phyloP scores from a whole-genome alignment of 2,329 filamentous ascomycete species.

The Tricladium varicosporioides region DNA sequence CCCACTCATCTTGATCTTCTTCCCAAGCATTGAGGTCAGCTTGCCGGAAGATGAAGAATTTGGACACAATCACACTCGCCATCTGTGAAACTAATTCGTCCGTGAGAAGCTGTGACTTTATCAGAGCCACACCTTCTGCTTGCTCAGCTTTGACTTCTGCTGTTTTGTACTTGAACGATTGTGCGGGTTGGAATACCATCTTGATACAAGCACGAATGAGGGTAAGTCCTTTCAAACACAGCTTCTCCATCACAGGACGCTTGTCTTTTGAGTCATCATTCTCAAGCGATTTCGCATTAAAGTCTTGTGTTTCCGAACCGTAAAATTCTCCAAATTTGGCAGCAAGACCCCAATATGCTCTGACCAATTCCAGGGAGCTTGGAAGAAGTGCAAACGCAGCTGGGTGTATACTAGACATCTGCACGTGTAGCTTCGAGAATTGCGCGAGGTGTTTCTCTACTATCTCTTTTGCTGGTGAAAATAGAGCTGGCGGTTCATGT shows the following conservation, averaged over 20 bases:
- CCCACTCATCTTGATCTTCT: conserved; percentile 94
- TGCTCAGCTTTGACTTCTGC: conserved; percentile 75
- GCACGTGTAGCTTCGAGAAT: conserved; percentile 85
- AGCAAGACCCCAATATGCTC: conserved; percentile 83
- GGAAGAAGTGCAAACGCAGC: conserved; percentile 81
- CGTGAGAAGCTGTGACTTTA: conserved; percentile 74
- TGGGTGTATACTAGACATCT: conserved; percentile 77
- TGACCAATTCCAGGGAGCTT: conserved; percentile 72
- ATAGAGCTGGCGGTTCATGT: conserved; percentile 52
- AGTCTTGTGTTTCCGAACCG: conserved; percentile 43
- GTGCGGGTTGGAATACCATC: conserved; percentile 77
- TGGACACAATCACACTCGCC: conserved; percentile 80
- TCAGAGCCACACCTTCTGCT: conserved; percentile 61
- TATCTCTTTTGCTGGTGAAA: conserved; percentile 52
- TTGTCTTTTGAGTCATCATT: conserved; percentile 48
- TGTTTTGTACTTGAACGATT: conserved; percentile 81
- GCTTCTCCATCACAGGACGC: conserved; percentile 69
- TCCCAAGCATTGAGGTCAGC: conserved; percentile 90
- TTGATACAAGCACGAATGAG: conserved; percentile 79
- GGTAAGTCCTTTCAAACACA: conserved; percentile 80
- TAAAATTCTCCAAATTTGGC: conserved; percentile 74
- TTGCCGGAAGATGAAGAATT: conserved; percentile 83
- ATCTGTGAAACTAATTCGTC: conserved; percentile 75
- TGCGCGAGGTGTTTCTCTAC: conserved; percentile 88
- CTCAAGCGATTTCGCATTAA: conserved; percentile 43